phyloP scores from a whole-genome alignment of 345 rosid genomes.

The Hypericum perforatum region DNA sequence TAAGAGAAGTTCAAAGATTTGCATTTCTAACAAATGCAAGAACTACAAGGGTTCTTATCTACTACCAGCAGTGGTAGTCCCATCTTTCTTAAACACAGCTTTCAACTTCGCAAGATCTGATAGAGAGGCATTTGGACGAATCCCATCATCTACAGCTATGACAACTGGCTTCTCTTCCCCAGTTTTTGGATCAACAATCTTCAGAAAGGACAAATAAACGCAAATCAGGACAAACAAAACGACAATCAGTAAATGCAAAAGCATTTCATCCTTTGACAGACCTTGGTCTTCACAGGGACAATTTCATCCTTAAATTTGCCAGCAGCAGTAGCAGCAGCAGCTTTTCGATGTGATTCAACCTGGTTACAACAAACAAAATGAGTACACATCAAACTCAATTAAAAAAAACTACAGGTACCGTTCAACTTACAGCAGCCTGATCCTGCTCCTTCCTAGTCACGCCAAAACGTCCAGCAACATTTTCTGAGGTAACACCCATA shows the following conservation, averaged over 20 bases:
- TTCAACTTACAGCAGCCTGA: conserved; percentile 62
- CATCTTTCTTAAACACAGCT: conserved; percentile 75
- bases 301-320: conserved; percentile 94
- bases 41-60: not conserved
- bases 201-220: conserved; percentile 12
- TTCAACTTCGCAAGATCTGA: conserved; percentile 64
- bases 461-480: conserved; percentile 73
- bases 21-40: not conserved
- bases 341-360: conserved; percentile 92
- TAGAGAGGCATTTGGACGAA: conserved; percentile 57
- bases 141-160: conserved; percentile 73
- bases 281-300: conserved; percentile 76
- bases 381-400: conserved; percentile 6
- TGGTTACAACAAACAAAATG: conserved; percentile 17
- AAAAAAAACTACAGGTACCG: not conserved
- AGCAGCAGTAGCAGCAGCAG: conserved; percentile 71
- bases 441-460: conserved; percentile 87
- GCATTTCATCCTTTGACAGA: conserved; percentile 12
- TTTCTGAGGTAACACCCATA: conserved; percentile 95
- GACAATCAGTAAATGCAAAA: not conserved
- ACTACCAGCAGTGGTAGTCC: conserved; percentile 88
- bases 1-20: not conserved
- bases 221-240: not conserved
- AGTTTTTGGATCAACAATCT: conserved; percentile 81
- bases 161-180: conserved; percentile 58